These are phyloP conservation scores for Allium cepa DNA, from an alignment of 106 monocot species.

Conservation along the genomic window DNA sequence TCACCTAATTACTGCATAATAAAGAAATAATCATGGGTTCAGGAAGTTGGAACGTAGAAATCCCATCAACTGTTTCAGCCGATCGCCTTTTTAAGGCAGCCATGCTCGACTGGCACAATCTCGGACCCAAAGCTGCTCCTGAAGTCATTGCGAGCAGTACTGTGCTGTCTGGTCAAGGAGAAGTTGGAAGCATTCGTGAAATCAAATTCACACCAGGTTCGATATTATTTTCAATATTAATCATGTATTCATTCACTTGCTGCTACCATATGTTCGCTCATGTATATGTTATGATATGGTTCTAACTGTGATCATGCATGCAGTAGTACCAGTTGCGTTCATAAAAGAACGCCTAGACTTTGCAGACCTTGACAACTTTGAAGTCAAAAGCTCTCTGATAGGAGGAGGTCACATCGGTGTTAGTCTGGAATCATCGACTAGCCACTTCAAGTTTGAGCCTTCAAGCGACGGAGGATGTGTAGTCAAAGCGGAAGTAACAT, in stretches of 20 bases:
- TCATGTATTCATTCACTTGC: no score
- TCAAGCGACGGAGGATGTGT: neutral
- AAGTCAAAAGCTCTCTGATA: neutral
- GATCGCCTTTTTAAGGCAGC: neutral
- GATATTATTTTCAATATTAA: no score
- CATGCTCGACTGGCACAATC: conserved; percentile 5
- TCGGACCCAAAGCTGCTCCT: neutral
- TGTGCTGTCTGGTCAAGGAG: neutral
- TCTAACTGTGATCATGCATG: no score
- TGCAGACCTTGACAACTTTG: conserved; percentile 6
- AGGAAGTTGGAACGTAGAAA: neutral
- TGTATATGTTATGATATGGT: neutral
- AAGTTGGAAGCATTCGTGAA: neutral
- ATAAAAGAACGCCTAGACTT: conserved; percentile 1
- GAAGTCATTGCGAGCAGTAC: neutral
- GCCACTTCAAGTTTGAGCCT: neutral
- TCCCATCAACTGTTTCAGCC: neutral
- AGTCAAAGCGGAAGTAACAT: no score
- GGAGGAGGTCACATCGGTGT: neutral
- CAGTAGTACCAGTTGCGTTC: neutral
- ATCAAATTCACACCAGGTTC: conserved; percentile 1
- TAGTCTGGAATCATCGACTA: neutral
- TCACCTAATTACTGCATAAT: neutral
- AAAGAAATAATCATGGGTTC: neutral
- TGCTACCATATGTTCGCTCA: no score